Evolutionary conservation across 2,329 filamentous ascomycete genomes (phyloP), one percentile per base, ranked within the genome.

Genomic region (Curvularia eragrostidis): DNA sequence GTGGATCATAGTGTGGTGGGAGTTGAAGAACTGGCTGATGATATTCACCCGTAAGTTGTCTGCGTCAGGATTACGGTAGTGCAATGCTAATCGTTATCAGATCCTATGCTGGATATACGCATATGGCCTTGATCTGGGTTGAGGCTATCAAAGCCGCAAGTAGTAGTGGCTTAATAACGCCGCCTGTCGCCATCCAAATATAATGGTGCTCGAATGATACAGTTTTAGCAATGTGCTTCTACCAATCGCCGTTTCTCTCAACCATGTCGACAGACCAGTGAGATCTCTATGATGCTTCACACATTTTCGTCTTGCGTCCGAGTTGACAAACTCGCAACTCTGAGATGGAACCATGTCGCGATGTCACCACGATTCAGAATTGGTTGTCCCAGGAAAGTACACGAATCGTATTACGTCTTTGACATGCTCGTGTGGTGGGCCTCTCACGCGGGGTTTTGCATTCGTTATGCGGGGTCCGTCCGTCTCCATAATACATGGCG

Each of bases 101-200:
- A 28, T 69, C 60, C 34, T 59, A 69, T 48, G 59, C 49, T 18
- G 72, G 72, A 0, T 75, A 75, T 56, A 43, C 49, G 19, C 66
- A 69, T 38, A 74, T 75, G 71, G 72, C 64, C 1, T 23, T 65
- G 43, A 56, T 70, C 26, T 75, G 72, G 73, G 62, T 48, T 18
- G 48, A 58, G 43, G 58, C 48, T 32, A 32, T 69, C 10, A 52
- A 58, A 42, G 39, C 18, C 6, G 57, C 48, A 10, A 61, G 52
- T 15, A 23, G 50, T 3, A 15, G 48, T 36, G 56, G 32, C 1
- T 43, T 63, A 9, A 56, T 69, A 34, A 62, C 58, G 24, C 26
- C 59, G 49, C 62, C 64, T n/a, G 48, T 63, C 7, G 6, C 34
- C 9, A 1, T 18, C 36, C 30, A 50, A 26, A 21, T 15, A 5